phyloP scores from a whole-genome alignment of 2,329 filamentous ascomycete species.

The Fonsecaea pugnacius region DNA sequence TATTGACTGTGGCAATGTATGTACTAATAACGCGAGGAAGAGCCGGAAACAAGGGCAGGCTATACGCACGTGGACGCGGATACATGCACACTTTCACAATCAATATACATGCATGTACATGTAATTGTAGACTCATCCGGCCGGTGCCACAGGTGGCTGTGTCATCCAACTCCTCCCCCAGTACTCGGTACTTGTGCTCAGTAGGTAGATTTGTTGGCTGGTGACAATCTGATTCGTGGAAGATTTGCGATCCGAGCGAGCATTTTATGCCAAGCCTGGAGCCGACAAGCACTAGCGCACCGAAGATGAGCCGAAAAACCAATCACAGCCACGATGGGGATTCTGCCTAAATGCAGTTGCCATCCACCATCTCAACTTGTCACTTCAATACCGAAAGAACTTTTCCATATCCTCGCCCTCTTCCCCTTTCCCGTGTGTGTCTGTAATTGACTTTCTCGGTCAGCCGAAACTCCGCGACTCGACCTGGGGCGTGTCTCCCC shows the following conservation, averaged over 20 bases:
- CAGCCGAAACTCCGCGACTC: slow-evolving; percentile 13
- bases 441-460: slow-evolving; percentile 7
- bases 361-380: not conserved
- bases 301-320: not conserved
- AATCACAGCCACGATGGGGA: not conserved
- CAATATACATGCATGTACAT: too few species aligned
- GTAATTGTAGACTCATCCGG: too few species aligned
- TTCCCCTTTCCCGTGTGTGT: not conserved
- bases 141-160: not conserved
- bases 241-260: not conserved
- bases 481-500: not conserved
- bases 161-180: too few species aligned
- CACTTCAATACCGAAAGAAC: not conserved
- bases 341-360: not conserved
- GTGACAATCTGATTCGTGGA: not conserved
- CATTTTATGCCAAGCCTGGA: not conserved
- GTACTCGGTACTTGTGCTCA: too few species aligned
- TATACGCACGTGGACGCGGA: too few species aligned
- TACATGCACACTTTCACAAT: too few species aligned
- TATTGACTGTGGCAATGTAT: too few species aligned
- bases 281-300: not conserved
- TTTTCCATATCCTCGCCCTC: not conserved
- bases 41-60: too few species aligned
- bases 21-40: too few species aligned
- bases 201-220: too few species aligned